These are phyloP conservation scores for Arabidopsis lyrata DNA, from an alignment of 441 rosid genomes.

Conservation along the genomic window DNA sequence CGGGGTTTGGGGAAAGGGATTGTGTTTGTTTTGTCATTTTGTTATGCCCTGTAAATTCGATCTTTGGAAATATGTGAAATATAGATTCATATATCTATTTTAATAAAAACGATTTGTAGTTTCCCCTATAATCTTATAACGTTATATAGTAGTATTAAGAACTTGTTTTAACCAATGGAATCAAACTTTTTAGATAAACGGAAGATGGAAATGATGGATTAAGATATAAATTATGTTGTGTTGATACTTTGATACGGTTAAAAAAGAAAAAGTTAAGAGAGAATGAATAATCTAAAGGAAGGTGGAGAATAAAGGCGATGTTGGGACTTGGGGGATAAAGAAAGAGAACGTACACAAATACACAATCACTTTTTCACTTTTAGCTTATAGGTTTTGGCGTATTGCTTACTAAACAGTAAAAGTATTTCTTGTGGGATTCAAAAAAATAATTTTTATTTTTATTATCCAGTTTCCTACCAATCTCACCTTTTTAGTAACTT, in stretches of 20 bases:
- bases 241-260: background rate
- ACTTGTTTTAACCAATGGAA: background rate
- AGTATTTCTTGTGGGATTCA: background rate
- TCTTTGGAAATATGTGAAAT: constrained; percentile 27
- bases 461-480: constrained; percentile 19
- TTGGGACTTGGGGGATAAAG: constrained; percentile 26
- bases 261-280: too few species aligned
- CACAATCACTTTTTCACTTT: constrained; percentile 11
- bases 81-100: constrained; percentile 18
- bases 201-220: background rate
- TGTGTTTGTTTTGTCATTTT: constrained; percentile 37
- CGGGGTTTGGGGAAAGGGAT: constrained; percentile 26
- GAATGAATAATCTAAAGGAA: background rate
- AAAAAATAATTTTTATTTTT: constrained; percentile 6
- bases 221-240: background rate
- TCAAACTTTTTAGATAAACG: constrained; percentile 6
- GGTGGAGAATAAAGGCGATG: constrained; percentile 8
- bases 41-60: constrained; percentile 37
- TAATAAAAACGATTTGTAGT: constrained; percentile 25
- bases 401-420: background rate
- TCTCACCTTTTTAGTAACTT: background rate
- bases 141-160: background rate
- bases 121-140: background rate
- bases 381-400: constrained; percentile 16
- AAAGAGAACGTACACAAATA: background rate